Conservation (phyloP, 2,329 filamentous ascomycete genomes). For the Penicillium hesseltinei region DNA sequence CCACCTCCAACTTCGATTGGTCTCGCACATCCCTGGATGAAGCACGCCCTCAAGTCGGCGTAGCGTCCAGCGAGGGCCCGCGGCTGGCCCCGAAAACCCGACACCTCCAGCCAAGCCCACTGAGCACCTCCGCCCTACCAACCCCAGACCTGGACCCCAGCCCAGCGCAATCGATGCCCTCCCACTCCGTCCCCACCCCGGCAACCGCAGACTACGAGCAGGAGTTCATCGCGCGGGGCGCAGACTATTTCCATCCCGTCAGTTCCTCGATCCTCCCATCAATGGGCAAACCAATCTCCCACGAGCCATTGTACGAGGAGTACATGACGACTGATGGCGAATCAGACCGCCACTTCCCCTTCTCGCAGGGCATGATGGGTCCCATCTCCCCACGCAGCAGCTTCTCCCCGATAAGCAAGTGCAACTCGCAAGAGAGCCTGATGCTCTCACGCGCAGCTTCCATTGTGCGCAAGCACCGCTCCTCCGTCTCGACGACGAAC, state of each 20-base stretch:
- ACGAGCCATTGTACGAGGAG: constrained; percentile 40
- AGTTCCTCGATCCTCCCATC: constrained; percentile 32
- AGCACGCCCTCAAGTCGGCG: constrained; percentile 15
- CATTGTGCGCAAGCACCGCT: constrained; percentile 48
- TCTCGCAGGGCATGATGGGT: constrained; percentile 39
- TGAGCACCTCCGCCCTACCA: constrained; percentile 27
- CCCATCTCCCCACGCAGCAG: constrained; percentile 48
- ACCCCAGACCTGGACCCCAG: constrained; percentile 36
- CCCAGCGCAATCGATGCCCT: constrained; percentile 31
- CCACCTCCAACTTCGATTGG: constrained; percentile 62
- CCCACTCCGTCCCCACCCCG: constrained; percentile 33
- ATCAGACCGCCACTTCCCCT: constrained; percentile 49
- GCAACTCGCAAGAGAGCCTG: constrained; percentile 58
- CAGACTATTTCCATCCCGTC: constrained; percentile 30
- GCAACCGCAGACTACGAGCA: constrained; percentile 26
- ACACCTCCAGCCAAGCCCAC: constrained; percentile 21
- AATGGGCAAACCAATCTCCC: constrained; percentile 33
- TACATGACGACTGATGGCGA: constrained; percentile 46
- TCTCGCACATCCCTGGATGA: constrained; percentile 40
- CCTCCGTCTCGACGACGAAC: constrained; percentile 46
- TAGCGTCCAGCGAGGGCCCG: constrained; percentile 15
- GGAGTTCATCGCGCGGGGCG: constrained; percentile 24
- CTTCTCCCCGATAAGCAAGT: constrained; percentile 54
- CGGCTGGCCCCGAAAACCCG: constrained; percentile 15
- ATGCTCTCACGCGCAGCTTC: constrained; percentile 52